Evolutionary conservation across 2,329 filamentous ascomycete genomes (phyloP).

Genomic region (Hypomyces perniciosus): DNA sequence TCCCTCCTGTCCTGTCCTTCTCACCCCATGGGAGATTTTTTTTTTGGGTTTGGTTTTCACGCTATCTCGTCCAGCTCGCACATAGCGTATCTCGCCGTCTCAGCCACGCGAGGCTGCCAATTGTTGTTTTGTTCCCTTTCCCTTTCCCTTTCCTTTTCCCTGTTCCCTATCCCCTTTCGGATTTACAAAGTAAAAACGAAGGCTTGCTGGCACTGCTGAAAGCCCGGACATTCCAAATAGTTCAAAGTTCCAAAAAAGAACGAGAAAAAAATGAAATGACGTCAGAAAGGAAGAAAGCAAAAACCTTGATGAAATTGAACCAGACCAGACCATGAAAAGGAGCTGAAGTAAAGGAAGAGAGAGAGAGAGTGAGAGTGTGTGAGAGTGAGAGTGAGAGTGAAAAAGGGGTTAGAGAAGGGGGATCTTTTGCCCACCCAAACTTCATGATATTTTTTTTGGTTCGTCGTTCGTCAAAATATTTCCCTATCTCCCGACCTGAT

Average conservation of each 20-base stretch:
- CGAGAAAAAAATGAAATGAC: too few species aligned
- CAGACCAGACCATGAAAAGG: too few species aligned
- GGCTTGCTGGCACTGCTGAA: too few species aligned
- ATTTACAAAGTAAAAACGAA: background rate
- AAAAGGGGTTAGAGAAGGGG: too few species aligned
- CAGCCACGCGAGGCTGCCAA: background rate
- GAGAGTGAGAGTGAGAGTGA: too few species aligned
- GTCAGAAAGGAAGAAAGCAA: background rate
- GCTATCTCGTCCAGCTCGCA: background rate
- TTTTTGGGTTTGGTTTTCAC: background rate
- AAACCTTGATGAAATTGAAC: too few species aligned
- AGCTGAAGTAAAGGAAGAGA: too few species aligned
- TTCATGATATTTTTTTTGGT: background rate
- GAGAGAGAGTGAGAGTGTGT: too few species aligned
- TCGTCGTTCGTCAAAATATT: background rate
- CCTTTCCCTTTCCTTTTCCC: background rate
- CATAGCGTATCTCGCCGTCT: background rate
- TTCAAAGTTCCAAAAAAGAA: background rate
- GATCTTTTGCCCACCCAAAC: background rate
- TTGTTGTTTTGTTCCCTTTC: background rate
- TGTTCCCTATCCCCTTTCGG: background rate
- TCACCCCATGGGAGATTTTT: background rate
- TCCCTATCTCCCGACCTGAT: background rate
- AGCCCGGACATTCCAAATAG: background rate
- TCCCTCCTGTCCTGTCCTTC: background rate